A percentile compares a stretch with the other conserved stretches of the same genome.
Conservation (phyloP, 2,329 filamentous ascomycete genomes). For the Penicillium sp. region DNA sequence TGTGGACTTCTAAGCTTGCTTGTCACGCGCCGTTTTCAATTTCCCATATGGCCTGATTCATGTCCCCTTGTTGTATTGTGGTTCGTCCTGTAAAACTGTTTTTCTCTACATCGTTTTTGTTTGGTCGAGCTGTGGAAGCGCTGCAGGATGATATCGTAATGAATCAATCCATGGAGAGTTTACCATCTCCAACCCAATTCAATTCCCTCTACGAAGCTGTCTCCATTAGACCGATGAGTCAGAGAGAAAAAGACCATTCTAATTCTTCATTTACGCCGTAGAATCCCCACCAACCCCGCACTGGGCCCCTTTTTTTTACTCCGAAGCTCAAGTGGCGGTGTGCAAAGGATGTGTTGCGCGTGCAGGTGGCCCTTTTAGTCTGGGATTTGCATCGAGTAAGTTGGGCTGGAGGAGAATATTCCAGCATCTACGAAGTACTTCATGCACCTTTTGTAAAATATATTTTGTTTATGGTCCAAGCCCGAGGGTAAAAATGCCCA, state of each 20-base stretch:
- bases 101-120: neutral
- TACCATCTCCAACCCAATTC: neutral
- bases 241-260: neutral
- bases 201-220: too few species aligned
- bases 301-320: slow-evolving; percentile 8
- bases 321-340: slow-evolving; percentile 26
- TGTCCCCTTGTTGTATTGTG: neutral
- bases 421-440: neutral
- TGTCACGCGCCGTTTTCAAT: neutral
- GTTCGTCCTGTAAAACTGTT: neutral
- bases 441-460: neutral
- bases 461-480: neutral
- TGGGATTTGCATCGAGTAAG: neutral
- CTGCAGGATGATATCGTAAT: neutral
- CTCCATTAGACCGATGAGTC: slow-evolving; percentile 6
- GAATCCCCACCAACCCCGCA: slow-evolving; percentile 17
- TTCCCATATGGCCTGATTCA: neutral
- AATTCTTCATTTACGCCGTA: neutral
- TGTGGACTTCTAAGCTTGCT: neutral
- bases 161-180: neutral
- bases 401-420: neutral
- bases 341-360: slow-evolving; percentile 20
- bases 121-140: neutral
- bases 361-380: slow-evolving; percentile 15
- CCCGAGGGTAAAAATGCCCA: neutral